phyloP scores from a whole-genome alignment of 1,284 basidiomycete genomes.

The Farysia itapuensis region DNA sequence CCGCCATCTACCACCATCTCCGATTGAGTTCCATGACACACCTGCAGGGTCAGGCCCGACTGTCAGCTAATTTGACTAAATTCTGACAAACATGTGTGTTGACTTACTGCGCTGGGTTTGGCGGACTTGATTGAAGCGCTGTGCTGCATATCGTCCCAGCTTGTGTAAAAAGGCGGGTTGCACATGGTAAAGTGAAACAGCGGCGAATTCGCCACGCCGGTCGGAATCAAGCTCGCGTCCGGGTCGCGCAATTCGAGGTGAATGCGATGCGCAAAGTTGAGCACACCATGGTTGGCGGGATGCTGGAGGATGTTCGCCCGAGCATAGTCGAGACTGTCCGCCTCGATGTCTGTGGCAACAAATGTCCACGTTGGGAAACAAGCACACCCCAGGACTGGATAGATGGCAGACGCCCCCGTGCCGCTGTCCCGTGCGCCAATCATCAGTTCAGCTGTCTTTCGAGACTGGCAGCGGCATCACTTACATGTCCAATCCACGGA shows the following conservation, averaged over 20 bases:
- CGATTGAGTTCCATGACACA: constrained; percentile 71
- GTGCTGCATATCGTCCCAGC: constrained; percentile 68
- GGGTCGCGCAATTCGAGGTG: background rate
- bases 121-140: constrained; percentile 14
- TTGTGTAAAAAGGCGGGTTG: constrained; percentile 90
- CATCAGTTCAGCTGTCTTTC: background rate
- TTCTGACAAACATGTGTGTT: too few relatives aligned
- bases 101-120: constrained; percentile 24
- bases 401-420: constrained; percentile 67
- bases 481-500: background rate
- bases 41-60: constrained; percentile 5
- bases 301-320: constrained; percentile 64
- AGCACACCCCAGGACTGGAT: constrained; percentile 71
- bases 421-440: too few relatives aligned
- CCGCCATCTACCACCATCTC: constrained; percentile 88
- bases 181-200: constrained; percentile 72
- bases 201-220: background rate
- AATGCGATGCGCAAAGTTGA: background rate
- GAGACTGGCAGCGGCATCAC: background rate
- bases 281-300: constrained; percentile 66
- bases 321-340: constrained; percentile 16
- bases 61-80: too few relatives aligned
- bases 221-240: background rate
- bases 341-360: constrained; percentile 26
- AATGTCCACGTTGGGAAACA: constrained; percentile 19